These are phyloP conservation scores for Corymbia maculata DNA, from an alignment of 345 rosid species.

Conservation along the genomic window DNA sequence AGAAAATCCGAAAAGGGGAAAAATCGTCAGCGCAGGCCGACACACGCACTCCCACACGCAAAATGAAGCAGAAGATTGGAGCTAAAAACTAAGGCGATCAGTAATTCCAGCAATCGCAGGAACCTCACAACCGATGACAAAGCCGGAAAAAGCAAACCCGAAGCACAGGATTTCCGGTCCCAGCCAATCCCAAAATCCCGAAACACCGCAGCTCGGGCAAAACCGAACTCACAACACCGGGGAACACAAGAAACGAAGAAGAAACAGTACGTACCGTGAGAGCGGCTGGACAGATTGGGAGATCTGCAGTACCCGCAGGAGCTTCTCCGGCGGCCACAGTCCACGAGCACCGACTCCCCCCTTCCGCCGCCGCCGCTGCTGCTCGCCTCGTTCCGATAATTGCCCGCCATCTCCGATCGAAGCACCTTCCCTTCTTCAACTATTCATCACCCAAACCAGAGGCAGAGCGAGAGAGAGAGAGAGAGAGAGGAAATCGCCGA, in stretches of 20 bases:
- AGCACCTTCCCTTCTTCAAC: background rate
- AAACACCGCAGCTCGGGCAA: background rate
- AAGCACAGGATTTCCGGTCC: background rate
- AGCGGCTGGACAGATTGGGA: slow-evolving; percentile 34
- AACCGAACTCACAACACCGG: background rate
- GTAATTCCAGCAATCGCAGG: background rate
- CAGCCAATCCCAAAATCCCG: background rate
- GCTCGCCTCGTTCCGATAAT: slow-evolving; percentile 54
- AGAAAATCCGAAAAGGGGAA: background rate
- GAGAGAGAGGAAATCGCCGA: background rate
- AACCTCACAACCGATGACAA: background rate
- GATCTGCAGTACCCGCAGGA: slow-evolving; percentile 84
- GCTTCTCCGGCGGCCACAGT: slow-evolving; percentile 42
- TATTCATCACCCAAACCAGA: background rate
- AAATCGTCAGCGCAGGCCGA: background rate
- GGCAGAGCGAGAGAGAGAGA: background rate
- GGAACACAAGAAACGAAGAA: background rate
- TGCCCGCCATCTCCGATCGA: slow-evolving; percentile 22
- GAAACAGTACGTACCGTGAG: slow-evolving; percentile 49
- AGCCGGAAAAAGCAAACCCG: background rate
- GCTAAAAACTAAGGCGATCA: background rate
- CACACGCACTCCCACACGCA: background rate
- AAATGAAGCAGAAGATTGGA: background rate
- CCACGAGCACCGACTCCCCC: slow-evolving; percentile 50
- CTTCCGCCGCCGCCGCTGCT: slow-evolving; percentile 31